Evolutionary conservation across 345 rosid genomes (phyloP).

Genomic region (Rhizophora apiculata): DNA sequence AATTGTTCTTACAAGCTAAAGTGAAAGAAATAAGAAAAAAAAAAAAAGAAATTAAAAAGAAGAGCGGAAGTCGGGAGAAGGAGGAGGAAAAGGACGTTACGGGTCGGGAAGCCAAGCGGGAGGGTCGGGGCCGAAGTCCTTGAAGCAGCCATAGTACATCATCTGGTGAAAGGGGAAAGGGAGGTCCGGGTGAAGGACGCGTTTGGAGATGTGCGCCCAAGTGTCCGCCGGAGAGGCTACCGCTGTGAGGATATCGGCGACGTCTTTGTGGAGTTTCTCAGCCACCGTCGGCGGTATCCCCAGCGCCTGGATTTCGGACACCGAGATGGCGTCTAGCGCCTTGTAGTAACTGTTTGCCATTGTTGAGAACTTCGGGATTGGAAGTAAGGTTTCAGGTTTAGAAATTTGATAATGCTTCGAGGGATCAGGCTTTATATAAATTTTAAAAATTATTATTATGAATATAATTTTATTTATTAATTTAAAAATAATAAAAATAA

Average conservation of each 20-base stretch:
- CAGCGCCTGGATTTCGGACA: conserved; percentile 52
- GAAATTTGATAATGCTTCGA: too few species aligned
- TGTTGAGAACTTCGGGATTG: too few species aligned
- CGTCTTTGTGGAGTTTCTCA: conserved; percentile 33
- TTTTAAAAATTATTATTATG: too few species aligned
- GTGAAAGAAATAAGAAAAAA: too few species aligned
- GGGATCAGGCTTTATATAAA: too few species aligned
- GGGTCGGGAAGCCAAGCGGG: conserved; percentile 90
- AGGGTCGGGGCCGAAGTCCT: conserved; percentile 76
- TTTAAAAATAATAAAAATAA: too few species aligned
- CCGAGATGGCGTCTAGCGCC: conserved; percentile 46
- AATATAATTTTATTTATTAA: too few species aligned
- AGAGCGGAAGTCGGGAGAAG: background rate
- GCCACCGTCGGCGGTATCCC: conserved; percentile 49
- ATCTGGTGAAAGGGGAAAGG: conserved; percentile 87
- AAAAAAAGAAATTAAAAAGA: too few species aligned
- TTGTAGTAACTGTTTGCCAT: conserved; percentile 38
- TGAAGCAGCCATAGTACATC: conserved; percentile 82
- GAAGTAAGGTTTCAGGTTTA: too few species aligned
- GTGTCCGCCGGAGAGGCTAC: conserved; percentile 38
- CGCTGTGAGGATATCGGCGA: conserved; percentile 44
- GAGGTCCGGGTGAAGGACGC: conserved; percentile 58
- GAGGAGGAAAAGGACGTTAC: conserved; percentile 28
- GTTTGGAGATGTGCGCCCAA: conserved; percentile 55
- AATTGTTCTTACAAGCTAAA: too few species aligned